A percentile compares a stretch with the other conserved stretches of the same genome.
Conservation (phyloP, 441 rosid species). For the Populus hybrid region DNA sequence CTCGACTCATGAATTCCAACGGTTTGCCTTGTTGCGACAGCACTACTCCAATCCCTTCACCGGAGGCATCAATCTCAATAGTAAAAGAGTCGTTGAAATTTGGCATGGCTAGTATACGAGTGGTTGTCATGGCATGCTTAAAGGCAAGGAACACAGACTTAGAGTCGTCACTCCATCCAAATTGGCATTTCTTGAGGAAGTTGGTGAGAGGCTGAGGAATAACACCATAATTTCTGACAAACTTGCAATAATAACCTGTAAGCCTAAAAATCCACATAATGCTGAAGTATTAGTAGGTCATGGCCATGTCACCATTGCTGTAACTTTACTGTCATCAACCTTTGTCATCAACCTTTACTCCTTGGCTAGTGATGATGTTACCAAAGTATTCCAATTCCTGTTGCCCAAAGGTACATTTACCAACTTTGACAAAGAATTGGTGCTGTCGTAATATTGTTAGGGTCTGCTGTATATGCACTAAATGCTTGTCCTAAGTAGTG, state of each 20-base stretch:
- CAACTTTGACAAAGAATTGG: no score
- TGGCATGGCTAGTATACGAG: no score
- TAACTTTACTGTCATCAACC: background rate
- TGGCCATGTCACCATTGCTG: background rate
- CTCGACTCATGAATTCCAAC: no score
- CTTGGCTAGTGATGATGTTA: background rate
- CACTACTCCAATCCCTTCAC: no score
- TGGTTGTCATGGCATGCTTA: no score
- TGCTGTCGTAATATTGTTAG: no score
- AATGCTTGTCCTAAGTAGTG: background rate
- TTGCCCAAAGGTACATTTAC: background rate
- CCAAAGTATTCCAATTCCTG: background rate
- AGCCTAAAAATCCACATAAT: background rate
- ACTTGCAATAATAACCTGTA: background rate
- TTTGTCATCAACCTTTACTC: background rate
- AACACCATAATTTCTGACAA: background rate
- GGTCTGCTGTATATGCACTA: no score
- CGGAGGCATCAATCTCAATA: no score
- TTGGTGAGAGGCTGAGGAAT: background rate
- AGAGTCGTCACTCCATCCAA: background rate
- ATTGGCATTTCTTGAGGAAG: background rate
- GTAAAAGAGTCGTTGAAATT: no score
- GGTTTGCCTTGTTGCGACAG: no score
- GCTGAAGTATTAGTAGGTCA: background rate
- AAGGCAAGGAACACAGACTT: no score